Base-by-base conservation (phyloP, 345 rosid genomes). In the Pistacia integerrima region DNA sequence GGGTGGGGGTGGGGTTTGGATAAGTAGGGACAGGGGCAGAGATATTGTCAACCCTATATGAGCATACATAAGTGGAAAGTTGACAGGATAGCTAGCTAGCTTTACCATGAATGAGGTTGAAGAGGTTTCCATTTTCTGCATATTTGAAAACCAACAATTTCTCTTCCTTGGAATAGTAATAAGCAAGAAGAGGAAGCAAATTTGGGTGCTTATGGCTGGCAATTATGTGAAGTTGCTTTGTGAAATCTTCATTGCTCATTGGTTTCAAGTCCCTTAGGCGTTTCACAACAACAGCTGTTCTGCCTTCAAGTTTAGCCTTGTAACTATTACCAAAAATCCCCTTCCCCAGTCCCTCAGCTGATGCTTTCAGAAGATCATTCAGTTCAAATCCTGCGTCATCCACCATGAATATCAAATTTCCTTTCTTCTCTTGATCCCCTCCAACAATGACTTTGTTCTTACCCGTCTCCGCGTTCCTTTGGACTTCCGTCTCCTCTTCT, bases 91-190 rank as follows among this genome's bases (percentile, higher is more conserved):
- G 46, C 8, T 41, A 41, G 46, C 46, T 41, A 8, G 33, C 85
- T 82, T 82, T 63, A 88, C 94, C 82, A 25, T 90, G 92, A 36
- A 90, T 82, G 68, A 86, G 90, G 66, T 78, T 51, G 59, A 83
- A 82, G 67, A 90, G 84, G 78, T 77, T 87, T 72, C 94, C 91
- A 3, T 84, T 86, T 59, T 73, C 72, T 17, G 85, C 84, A 70
- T 69, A 81, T 72, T 44, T 85, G 85, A 76, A 84, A 1, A 89
- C 49, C 30, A 88, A 68, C 44, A 89, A 30, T 81, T 93, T 91
- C 89, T 94, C 93, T 4, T 91, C 91, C 76, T 82, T 86, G 18
- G 92, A 90, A 78, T 70, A 84, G 84, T 79, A 91, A 79, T 94
- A 90, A 72, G 94, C 97, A 0, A 92, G 90, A 59, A 88, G 82